Percentiles rank a stretch among this genome's conserved stretches.
These are phyloP conservation scores for Tritrichomonas foetus DNA, from an alignment of 208 protist genomes.

Conservation along the genomic window DNA sequence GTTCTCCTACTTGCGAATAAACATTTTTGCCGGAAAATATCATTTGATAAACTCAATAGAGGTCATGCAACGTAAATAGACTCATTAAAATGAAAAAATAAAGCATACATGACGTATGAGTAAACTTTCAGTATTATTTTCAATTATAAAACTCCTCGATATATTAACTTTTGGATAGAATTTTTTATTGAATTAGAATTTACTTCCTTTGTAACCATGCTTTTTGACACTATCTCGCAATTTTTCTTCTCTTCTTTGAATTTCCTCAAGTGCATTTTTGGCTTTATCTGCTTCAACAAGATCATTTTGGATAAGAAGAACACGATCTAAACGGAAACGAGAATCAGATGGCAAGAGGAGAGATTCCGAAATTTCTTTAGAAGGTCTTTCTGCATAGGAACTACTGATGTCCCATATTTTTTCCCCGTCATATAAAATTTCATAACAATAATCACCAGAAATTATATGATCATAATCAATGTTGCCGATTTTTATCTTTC, in stretches of 20 bases:
- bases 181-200: too few species aligned
- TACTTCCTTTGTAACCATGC: too few species aligned
- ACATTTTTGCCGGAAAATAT: too few species aligned
- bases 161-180: too few species aligned
- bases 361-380: neutral
- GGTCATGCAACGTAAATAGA: too few species aligned
- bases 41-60: too few species aligned
- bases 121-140: too few species aligned
- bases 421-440: neutral
- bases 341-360: neutral
- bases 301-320: neutral
- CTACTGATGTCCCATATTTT: neutral
- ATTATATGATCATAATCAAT: neutral
- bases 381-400: neutral
- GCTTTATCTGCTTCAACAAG: neutral
- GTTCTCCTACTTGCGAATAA: too few species aligned
- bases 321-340: neutral
- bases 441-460: neutral
- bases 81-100: too few species aligned
- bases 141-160: too few species aligned
- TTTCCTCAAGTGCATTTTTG: neutral
- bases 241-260: slow-evolving; percentile 9
- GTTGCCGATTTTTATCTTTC: too few species aligned
- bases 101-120: too few species aligned
- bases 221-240: neutral